phyloP scores from a whole-genome alignment of 1,284 basidiomycete genomes.

The Spongispora temasekensis region DNA sequence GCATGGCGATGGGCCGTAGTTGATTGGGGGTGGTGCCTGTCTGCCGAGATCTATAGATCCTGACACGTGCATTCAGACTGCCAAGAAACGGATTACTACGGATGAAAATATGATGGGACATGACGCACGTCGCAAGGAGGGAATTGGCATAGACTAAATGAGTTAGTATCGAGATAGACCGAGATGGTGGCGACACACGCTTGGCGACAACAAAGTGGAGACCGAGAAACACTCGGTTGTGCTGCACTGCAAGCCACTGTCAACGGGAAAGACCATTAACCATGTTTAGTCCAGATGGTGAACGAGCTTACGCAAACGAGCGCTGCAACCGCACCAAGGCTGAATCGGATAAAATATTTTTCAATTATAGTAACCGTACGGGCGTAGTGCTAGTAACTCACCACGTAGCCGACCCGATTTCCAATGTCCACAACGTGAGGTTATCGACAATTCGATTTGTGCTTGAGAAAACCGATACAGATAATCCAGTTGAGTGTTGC shows the following conservation, averaged over 20 bases:
- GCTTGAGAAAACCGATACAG: conserved; percentile 23
- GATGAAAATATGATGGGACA: too few relatives aligned
- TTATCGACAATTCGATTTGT: conserved; percentile 48
- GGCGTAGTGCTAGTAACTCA: conserved; percentile 17
- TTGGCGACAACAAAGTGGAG: conserved; percentile 51
- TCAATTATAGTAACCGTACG: background rate
- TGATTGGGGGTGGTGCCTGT: background rate
- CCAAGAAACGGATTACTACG: background rate
- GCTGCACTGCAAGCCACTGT: conserved; percentile 45
- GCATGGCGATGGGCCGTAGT: conserved; percentile 4
- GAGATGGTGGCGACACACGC: conserved; percentile 30
- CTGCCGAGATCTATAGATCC: conserved; percentile 3
- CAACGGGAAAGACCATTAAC: background rate
- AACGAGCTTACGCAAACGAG: conserved; percentile 47
- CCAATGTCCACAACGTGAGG: conserved; percentile 50
- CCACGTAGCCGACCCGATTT: conserved; percentile 51
- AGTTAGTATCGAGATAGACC: background rate
- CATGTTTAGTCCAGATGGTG: too few relatives aligned
- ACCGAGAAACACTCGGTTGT: conserved; percentile 45
- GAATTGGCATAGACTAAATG: conserved; percentile 28
- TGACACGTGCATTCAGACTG: conserved; percentile 24
- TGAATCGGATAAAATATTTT: conserved; percentile 18
- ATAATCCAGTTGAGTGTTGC: background rate
- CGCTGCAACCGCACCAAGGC: conserved; percentile 41
- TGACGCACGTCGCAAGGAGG: too few relatives aligned